Evolutionary conservation across 1,284 basidiomycete genomes (phyloP), one percentile per base, ranked within the genome.

Genomic region (Somion occarium): DNA sequence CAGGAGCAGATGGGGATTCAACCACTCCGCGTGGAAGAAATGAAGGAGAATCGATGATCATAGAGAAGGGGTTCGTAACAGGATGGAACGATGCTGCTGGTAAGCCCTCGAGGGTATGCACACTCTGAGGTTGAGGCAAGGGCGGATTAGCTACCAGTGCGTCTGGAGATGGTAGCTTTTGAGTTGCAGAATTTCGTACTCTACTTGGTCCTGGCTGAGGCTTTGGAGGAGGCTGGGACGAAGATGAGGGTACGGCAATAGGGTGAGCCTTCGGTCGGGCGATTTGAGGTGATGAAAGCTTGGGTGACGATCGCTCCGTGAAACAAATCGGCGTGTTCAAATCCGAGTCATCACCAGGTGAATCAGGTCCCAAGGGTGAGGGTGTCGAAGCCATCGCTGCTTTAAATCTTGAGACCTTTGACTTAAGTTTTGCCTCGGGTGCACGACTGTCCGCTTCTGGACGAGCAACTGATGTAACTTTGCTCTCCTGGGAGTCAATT

Each of bases 341-440:
- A 1, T 56, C 45, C 12, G 62, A 61, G 13, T 57, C 55, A 44
- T 54, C 50, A n/a, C n/a, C n/a, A 1, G 47, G 45, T 2, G 59
- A 51, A 1, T 50, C 19, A 38, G 38, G 44, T 9, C 44, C 34
- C 34, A 53, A 19, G 11, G 50, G 47, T 15, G 53, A 25, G 22
- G 48, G 37, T 20, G 42, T 34, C 38, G 52, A 2, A 24, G 48
- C 38, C 9, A 61, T 59, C 18, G 65, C 56, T 41, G 66, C 48
- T 53, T 70, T 75, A 62, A 78, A 74, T 56, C 64, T 70, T 1
- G 75, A 75, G 59, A 49, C 65, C 57, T 61, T 75, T 68, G 65
- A 76, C 68, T 52, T 64, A 67, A 19, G 71, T 39, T 23, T 3
- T 3, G 18, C 5, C 5, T 4, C 23, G 18, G 45, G 45, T 12